Evolutionary conservation across 129 eudicot species (phyloP), one percentile per base, ranked within the genome.

Genomic region (Scalesia atractyloides): DNA sequence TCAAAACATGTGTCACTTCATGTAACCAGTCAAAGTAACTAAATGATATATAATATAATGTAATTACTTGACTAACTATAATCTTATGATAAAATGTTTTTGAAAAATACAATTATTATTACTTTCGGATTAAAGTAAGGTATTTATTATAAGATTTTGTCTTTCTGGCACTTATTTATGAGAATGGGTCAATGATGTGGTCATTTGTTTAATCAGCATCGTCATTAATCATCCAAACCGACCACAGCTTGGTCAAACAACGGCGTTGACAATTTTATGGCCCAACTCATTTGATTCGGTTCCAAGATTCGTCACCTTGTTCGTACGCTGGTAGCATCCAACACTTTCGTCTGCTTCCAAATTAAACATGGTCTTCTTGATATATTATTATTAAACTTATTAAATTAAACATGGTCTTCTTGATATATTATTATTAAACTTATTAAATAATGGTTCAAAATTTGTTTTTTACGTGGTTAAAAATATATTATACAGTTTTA

Each of bases 171-270:
- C 43, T 78, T 78, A 41, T 39, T 43, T 53, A n/a, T 64, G 61
- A 30, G 82, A 78, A 78, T 24, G 14, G 67, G 77, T 78, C 82
- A 71, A 77, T 50, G 20, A 61, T 68, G 56, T 39, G 18, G 48
- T 70, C 44, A 60, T 63, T 63, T 51, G 76, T 54, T 70, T 22
- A 53, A 69, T 71, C 50, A 51, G 22, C 49, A 43, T 52, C 76
- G 39, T 70, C 14, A 56, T 73, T 64, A 70, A 72, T 78, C 68
- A 71, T 78, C 82, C 49, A 70, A 71, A 78, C 77, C 77, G 82
- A 78, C 82, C 82, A 70, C 43, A 39, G 46, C 54, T 66, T 72
- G 51, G 82, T 78, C 82, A 78, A 72, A 78, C 73, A 64, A 64
- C 20, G 77, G 52, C 39, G 73, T 72, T 71, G 82, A 78, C 73